Evolutionary conservation across 1,284 basidiomycete genomes (phyloP).

Genomic region (Microbotryum violaceum): DNA sequence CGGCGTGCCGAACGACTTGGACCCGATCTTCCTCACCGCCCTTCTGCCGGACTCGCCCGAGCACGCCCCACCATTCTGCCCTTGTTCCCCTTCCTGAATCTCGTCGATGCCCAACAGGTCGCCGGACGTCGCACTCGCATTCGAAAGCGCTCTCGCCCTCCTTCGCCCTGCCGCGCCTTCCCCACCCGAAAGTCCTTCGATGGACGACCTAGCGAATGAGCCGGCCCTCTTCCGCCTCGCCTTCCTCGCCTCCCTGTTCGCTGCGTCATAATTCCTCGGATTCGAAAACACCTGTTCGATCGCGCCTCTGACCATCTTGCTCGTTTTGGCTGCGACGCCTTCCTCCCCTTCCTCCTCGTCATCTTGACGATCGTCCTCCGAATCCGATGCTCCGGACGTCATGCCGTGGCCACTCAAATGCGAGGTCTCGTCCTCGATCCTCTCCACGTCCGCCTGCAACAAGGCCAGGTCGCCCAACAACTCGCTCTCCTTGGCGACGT

Average conservation of each 20-base stretch:
- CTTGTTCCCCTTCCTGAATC: not conserved
- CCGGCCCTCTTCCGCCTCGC: constrained; percentile 32
- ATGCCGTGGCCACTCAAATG: constrained; percentile 58
- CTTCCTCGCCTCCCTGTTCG: constrained; percentile 26
- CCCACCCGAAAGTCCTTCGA: constrained; percentile 5
- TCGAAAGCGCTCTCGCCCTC: not conserved
- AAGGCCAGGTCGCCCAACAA: constrained; percentile 56
- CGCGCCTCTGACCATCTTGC: constrained; percentile 17
- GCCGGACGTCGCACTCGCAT: constrained; percentile 14
- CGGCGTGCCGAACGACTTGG: constrained; percentile 38
- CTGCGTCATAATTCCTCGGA: constrained; percentile 23
- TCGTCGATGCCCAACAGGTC: constrained; percentile 24
- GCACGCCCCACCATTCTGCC: not conserved
- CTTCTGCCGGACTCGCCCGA: constrained; percentile 48
- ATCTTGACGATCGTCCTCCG: constrained; percentile 52
- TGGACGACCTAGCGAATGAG: constrained; percentile 32
- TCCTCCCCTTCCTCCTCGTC: constrained; percentile 58
- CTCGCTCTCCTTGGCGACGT: constrained; percentile 66
- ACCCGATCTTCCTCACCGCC: constrained; percentile 46
- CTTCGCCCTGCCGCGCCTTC: not conserved
- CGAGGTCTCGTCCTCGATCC: constrained; percentile 38
- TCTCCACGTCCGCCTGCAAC: constrained; percentile 57
- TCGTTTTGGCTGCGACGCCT: constrained; percentile 38
- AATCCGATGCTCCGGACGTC: constrained; percentile 43
- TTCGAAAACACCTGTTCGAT: constrained; percentile 26